These are phyloP conservation scores for Stemphylium beticola DNA, from an alignment of 2,329 filamentous ascomycete species.

Conservation along the genomic window DNA sequence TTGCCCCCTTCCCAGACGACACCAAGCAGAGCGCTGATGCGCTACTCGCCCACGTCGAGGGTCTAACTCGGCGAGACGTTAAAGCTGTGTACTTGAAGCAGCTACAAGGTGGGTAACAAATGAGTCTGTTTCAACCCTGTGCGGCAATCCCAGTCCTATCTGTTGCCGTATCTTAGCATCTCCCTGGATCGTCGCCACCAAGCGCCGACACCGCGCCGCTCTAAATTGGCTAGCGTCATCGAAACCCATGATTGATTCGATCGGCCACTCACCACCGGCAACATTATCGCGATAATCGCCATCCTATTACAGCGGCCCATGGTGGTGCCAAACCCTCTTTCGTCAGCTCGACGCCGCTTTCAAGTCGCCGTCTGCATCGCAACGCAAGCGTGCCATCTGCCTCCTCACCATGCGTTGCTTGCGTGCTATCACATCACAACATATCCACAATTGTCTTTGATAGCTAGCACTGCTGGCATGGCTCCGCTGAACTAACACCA, in stretches of 20 bases:
- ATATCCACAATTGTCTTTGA: conserved; percentile 10
- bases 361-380: conserved; percentile 2
- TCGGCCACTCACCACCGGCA: conserved; percentile 26
- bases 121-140: conserved; percentile 18
- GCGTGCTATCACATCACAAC: conserved; percentile 3
- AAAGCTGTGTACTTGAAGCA: conserved; percentile 80
- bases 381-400: conserved; percentile 13
- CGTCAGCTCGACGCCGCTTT: conserved; percentile 16
- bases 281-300: conserved; percentile 35
- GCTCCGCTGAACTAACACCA: conserved; percentile 29
- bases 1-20: conserved; percentile 72
- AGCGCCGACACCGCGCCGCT: conserved; percentile 28
- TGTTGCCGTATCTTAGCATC: neutral
- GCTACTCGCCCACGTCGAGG: conserved; percentile 70
- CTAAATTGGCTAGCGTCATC: conserved; percentile 25
- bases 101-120: conserved; percentile 61
- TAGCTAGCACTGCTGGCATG: conserved; percentile 3
- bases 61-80: conserved; percentile 73
- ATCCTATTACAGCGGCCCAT: conserved; percentile 25
- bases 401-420: conserved; percentile 1
- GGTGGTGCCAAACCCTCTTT: conserved; percentile 16
- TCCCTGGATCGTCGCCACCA: conserved; percentile 25
- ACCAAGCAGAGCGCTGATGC: conserved; percentile 64
- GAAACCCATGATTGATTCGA: conserved; percentile 24
- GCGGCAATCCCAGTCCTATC: conserved; percentile 8